Conservation (phyloP, 805 yeast species). For the Tetrapisispora iriomotensis region DNA sequence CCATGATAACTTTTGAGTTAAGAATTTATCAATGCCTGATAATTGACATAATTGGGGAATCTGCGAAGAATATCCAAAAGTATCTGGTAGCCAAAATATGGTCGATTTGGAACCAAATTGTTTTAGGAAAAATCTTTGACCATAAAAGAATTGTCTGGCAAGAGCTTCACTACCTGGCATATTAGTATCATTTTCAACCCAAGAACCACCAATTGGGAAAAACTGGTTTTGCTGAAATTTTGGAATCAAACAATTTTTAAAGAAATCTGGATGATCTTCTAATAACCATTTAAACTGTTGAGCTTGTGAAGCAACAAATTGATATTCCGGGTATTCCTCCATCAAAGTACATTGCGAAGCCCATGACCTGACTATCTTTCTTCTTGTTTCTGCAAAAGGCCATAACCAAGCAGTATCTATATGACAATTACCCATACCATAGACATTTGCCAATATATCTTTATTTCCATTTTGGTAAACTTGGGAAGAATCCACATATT, state of each 20-base stretch:
- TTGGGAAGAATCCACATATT: conserved; percentile 48
- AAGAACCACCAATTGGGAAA: conserved; percentile 89
- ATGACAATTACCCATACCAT: conserved; percentile 89
- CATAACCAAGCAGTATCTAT: conserved; percentile 98
- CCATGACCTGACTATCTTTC: conserved; percentile 93
- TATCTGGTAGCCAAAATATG: conserved; percentile 93
- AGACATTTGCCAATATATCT: conserved; percentile 45
- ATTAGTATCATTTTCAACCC: conserved; percentile 97
- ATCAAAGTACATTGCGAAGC: conserved; percentile 79
- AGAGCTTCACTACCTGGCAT: conserved; percentile 91
- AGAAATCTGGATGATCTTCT: conserved; percentile 77
- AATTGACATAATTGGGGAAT: conserved; percentile 84
- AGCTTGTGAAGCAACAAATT: conserved; percentile 90
- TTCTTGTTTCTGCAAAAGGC: conserved; percentile 96
- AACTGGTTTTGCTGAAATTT: conserved; percentile 66
- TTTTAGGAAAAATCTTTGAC: conserved; percentile 74
- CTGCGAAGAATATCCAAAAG: conserved; percentile 93
- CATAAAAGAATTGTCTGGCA: conserved; percentile 78
- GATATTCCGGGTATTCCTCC: conserved; percentile 84
- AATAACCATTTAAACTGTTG: conserved; percentile 92
- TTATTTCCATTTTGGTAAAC: conserved; percentile 44
- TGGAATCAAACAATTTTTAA: conserved; percentile 44
- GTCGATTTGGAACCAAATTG: conserved; percentile 70
- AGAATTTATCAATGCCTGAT: conserved; percentile 76
- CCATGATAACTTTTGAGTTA: conserved; percentile 95